Evolutionary conservation across 108 stramenopile species (phyloP), one percentile per base, ranked within the genome.

Genomic region (Nitzschia palea): DNA sequence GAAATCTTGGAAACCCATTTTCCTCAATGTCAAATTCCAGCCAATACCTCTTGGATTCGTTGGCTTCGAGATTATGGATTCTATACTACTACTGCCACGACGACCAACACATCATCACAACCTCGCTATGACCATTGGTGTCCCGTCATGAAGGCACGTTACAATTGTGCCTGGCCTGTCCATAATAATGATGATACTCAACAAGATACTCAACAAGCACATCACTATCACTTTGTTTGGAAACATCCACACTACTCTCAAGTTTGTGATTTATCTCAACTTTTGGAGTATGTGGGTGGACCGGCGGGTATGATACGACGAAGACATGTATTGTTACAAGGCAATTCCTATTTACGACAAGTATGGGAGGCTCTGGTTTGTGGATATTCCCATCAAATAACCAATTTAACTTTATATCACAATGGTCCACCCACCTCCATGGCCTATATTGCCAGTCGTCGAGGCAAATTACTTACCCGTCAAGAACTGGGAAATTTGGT

Each of bases 111-210:
- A 26, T 43, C 9, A n/a, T 40, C 8, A 48, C 62, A 1, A 35
- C 62, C 62, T 35, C 62, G 44, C 0, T 63, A 63, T 29, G 45
- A 63, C 48, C 62, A 63, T 30, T 6, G 30, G 35, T 74, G 73
- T 54, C 53, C 62, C 32, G 58, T 67, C 18, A 67, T 74, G 67
- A 74, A 74, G 53, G 67, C 73, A 15, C 55, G 67, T 12, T 74
- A 74, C 43, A 74, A 74, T 68, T 74, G 73, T 62, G 66, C 67
- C 36, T 15, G 12, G 17, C 29, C 29, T 32, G 47, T 20, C 25
- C 59, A 35, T 35, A 34, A 33, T 3, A 33, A 20, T 31, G 17
- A 22, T 1, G 2, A 4, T 56, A 2, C 30, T 1, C 22, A 52
- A 2, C 23, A 26, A 25, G 2, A 52, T 1, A 1, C 23, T 12